Conservation (phyloP, 345 rosid genomes). For the Syzygium oleosum region DNA sequence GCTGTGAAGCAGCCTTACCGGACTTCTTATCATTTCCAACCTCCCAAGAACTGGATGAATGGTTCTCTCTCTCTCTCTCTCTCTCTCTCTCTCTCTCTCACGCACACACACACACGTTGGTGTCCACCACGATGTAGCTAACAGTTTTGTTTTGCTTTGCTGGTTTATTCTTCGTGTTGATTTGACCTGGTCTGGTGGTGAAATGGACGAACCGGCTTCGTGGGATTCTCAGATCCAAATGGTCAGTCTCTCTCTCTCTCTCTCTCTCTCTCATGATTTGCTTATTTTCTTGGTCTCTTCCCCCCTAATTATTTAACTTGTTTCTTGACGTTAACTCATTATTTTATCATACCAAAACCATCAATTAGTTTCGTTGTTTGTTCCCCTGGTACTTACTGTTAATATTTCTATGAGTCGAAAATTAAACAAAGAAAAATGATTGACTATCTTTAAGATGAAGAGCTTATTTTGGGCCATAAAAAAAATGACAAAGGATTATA, state of each 20-base stretch:
- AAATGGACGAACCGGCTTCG: neutral
- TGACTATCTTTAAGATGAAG: no score
- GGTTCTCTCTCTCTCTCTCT: constrained; percentile 18
- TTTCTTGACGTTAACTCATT: neutral
- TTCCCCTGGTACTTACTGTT: neutral
- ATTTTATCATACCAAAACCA: neutral
- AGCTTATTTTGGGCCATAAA: no score
- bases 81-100: neutral
- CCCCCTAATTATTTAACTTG: neutral
- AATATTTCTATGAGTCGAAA: neutral
- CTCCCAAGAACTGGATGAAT: constrained; percentile 70
- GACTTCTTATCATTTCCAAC: constrained; percentile 68
- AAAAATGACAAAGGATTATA: no score
- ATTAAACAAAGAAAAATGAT: no score
- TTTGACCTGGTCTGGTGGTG: neutral
- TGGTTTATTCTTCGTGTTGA: neutral
- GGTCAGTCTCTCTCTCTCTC: constrained; percentile 8
- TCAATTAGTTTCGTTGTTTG: neutral
- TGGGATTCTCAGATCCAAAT: constrained; percentile 14
- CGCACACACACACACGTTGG: neutral
- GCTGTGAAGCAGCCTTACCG: constrained; percentile 49
- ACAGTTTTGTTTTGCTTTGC: neutral
- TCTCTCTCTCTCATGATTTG: neutral
- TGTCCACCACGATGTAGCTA: neutral
- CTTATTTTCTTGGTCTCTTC: neutral